These are phyloP conservation scores for Tolypocladium tropicale DNA, from an alignment of 2,329 filamentous ascomycete species.

Conservation along the genomic window DNA sequence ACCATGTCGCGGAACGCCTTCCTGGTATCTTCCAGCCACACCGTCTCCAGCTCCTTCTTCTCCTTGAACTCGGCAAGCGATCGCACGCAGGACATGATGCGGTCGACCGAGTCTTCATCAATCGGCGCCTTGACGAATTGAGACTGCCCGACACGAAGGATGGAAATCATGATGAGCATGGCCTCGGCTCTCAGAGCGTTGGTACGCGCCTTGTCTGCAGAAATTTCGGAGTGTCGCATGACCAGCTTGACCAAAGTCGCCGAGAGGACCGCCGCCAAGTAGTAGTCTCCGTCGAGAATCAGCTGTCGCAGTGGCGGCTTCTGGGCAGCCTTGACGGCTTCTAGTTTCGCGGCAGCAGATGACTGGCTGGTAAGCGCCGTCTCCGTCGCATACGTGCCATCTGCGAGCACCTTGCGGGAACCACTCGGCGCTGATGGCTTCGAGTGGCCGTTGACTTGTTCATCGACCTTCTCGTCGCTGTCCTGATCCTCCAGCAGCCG, in stretches of 20 bases:
- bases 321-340: slow-evolving; percentile 92
- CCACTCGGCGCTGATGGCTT: slow-evolving; percentile 69
- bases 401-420: slow-evolving; percentile 84
- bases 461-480: slow-evolving; percentile 50
- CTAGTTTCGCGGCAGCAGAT: slow-evolving; percentile 77
- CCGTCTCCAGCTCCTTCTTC: slow-evolving; percentile 81
- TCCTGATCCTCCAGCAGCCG: slow-evolving; percentile 80
- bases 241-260: slow-evolving; percentile 95
- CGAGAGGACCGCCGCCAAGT: slow-evolving; percentile 87
- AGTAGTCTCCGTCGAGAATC: slow-evolving; percentile 95
- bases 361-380: slow-evolving; percentile 91
- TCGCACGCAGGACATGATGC: slow-evolving; percentile 95
- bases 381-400: slow-evolving; percentile 96
- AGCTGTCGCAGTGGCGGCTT: slow-evolving; percentile 92
- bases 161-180: slow-evolving; percentile 99
- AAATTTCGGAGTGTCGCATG: slow-evolving; percentile 94
- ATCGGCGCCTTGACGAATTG: slow-evolving; percentile 96
- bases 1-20: slow-evolving; percentile 98
- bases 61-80: slow-evolving; percentile 83
- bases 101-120: slow-evolving; percentile 95
- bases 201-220: slow-evolving; percentile 72
- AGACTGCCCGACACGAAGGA: slow-evolving; percentile 96
- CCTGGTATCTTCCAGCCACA: slow-evolving; percentile 88
- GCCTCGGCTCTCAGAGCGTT: slow-evolving; percentile 93
- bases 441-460: slow-evolving; percentile 69